These are phyloP conservation scores for Phytophthora litchii DNA, from an alignment of 352 stramenopile species.

Conservation along the genomic window DNA sequence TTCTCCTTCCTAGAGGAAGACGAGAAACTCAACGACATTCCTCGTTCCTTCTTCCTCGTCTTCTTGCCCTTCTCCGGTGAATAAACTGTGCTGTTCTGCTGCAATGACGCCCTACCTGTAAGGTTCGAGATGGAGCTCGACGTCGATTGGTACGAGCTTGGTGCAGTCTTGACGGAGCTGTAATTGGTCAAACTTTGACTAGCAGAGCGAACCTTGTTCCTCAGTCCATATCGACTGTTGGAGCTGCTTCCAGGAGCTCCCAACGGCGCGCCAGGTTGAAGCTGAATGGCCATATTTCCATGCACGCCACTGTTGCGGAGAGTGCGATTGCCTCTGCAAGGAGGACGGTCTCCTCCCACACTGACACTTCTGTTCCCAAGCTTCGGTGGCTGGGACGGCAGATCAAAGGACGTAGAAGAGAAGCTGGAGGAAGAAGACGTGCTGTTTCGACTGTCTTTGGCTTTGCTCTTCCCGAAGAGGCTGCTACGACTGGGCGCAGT, in stretches of 20 bases:
- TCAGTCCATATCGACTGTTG: conserved; percentile 13
- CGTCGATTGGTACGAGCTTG: conserved; percentile 17
- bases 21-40: conserved; percentile 51
- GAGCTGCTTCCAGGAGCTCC: conserved; percentile 2
- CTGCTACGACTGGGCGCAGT: conserved; percentile 26
- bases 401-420: conserved; percentile 32
- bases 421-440: conserved; percentile 19
- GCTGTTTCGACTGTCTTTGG: conserved; percentile 12
- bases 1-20: conserved; percentile 45
- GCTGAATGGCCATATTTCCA: conserved; percentile 29
- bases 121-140: conserved; percentile 30
- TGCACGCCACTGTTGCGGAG: conserved; percentile 34
- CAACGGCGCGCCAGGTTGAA: conserved; percentile 18
- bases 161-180: conserved; percentile 21
- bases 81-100: conserved; percentile 17
- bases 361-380: conserved; percentile 41
- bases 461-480: conserved; percentile 25
- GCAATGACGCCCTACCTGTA: conserved; percentile 1
- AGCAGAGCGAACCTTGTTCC: conserved; percentile 19
- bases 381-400: conserved; percentile 28
- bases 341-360: conserved; percentile 19
- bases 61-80: conserved; percentile 41
- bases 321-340: conserved; percentile 27
- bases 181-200: conserved; percentile 29
- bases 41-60: conserved; percentile 45